Evolutionary conservation across 1,284 basidiomycete species (phyloP), one percentile per base, ranked within the genome.

Genomic region (Vanrija humicola): DNA sequence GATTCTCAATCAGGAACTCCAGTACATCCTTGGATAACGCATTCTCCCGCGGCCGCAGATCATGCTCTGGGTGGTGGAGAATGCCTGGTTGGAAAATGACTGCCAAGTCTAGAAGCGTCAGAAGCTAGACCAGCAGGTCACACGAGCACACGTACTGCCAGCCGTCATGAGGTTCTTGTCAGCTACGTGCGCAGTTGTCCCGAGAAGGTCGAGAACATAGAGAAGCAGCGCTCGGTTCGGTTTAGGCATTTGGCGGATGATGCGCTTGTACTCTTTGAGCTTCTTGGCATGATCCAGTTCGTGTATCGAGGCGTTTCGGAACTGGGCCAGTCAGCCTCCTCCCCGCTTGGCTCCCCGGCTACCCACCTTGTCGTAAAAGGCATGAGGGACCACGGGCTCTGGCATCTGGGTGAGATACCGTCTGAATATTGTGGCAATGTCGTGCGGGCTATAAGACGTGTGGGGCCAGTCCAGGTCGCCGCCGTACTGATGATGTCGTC

Each of bases 341-440:
- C 21, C 21, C 21, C 21, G 21, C 21, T 7, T 8, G n/a, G 21
- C 9, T 10, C 6, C 34, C 29, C 6, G 5, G 16, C 29, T 21
- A 82, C 86, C 77, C 74, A 91, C 89, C 62, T 86, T 82, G 70
- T 89, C 85, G 74, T 97, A 98, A 79, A 92, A 85, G 67, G 67
- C 64, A 38, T 56, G 55, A 3, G 69, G 73, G 18, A 75, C 66
- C 43, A 72, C 64, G 8, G 68, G 67, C 62, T 76, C 92, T 34
- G 95, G 93, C 88, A 98, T 91, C 70, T 89, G 88, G 6, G 94
- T 98, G 57, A 98, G 84, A 77, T 93, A 98, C 78, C 95, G 81
- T 56, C 95, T 83, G 70, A 98, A 90, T 50, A 98, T 91, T 66
- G 90, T 95, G 18, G 95, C 95, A 48, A 96, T 92, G 73, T 98